Conservation (phyloP, 208 protist species). For the Trichomonas tenax region DNA sequence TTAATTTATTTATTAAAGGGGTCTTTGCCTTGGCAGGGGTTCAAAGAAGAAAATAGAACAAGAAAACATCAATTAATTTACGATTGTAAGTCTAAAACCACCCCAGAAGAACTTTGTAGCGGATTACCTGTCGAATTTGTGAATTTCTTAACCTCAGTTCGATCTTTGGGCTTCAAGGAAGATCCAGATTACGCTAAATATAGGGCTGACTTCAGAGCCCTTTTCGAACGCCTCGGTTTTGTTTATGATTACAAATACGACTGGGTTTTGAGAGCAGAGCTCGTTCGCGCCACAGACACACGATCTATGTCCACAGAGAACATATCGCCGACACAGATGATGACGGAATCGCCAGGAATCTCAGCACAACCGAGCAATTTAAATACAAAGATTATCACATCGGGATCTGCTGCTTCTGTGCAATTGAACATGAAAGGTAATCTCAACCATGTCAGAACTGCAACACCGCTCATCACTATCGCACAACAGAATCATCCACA, state of each 20-base stretch:
- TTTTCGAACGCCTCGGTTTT: slow-evolving; percentile 85
- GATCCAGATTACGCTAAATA: slow-evolving; percentile 94
- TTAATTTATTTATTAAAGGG: slow-evolving; percentile 97
- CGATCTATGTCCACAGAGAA: neutral
- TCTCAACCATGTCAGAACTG: neutral
- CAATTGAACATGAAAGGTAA: neutral
- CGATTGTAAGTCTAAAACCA: slow-evolving; percentile 78
- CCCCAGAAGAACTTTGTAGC: slow-evolving; percentile 76
- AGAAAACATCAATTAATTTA: slow-evolving; percentile 96
- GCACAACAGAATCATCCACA: neutral
- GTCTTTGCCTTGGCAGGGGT: slow-evolving; percentile 89
- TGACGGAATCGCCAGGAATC: neutral
- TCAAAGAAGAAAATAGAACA: slow-evolving; percentile 69
- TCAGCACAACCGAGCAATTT: neutral
- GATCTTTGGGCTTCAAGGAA: slow-evolving; percentile 84
- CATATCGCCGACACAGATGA: neutral
- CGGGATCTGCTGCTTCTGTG: neutral
- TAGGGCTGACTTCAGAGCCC: slow-evolving; percentile 66
- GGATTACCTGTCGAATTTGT: slow-evolving; percentile 65
- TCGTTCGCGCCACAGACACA: neutral
- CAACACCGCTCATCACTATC: neutral
- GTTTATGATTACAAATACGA: slow-evolving; percentile 92
- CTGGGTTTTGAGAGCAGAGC: slow-evolving; percentile 52
- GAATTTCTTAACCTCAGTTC: slow-evolving; percentile 83
- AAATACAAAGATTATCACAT: neutral